Evolutionary conservation across 2,329 filamentous ascomycete genomes (phyloP), one percentile per base, ranked within the genome.

Genomic region (Tolypocladium endophyticum): DNA sequence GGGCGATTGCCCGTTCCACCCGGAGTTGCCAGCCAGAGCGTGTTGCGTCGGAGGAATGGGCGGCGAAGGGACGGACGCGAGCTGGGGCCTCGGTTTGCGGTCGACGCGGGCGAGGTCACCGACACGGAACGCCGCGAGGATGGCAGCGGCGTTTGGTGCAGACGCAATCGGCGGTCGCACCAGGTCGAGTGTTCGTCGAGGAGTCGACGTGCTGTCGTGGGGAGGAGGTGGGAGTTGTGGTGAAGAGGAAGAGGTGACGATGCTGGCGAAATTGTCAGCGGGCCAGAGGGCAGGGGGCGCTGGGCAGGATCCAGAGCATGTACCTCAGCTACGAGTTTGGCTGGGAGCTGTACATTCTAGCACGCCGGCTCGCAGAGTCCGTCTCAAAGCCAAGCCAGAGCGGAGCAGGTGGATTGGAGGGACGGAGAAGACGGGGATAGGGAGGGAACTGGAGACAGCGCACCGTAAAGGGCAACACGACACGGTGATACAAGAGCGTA

Each of bases 1-100:
- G 72, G 72, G 72, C 72, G 67, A 72, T 61, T 64, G 72, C 72
- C 72, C 72, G 72, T 71, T 72, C 69, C 69, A 67, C 70, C 70
- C 71, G 65, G 65, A 63, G 65, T 67, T 59, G 67, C 69, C 72
- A 74, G 72, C 72, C 72, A 74, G 72, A 61, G 65, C 72, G 65
- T 35, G 65, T 35, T 53, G 59, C 30, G 43, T 54, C 30, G 28
- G 18, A 33, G 30, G 50, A 53, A 23, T 53, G 50, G 18, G 52
- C 9, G 45, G 38, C 7, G 25, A 30, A n/a, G 52, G 28, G 28
- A 23, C 12, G 14, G 53, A 56, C 53, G 57, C 28, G 57, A 55
- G 39, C 38, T 43, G 41, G 53, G 47, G 47, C 30, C 28, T 52
- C 28, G 30, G 30, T 35, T 35, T 20, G 28, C 47, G 18, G 47